Base-by-base conservation (phyloP, 176 grass and related monocot genomes). In the Hyparrhenia diplandra region DNA sequence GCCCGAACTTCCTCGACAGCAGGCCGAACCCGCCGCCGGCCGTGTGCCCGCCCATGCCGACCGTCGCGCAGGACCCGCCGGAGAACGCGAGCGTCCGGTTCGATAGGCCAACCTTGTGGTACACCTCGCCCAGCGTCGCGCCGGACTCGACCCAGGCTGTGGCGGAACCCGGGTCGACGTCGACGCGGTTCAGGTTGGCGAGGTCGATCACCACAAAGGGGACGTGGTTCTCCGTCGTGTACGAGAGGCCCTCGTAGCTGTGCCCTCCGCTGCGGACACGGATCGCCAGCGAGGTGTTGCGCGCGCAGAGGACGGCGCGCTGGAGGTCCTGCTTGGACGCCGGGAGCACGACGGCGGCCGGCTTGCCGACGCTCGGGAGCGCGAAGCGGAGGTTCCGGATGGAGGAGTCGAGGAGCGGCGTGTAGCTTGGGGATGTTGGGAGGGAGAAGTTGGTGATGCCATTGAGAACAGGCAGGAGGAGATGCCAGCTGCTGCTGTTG, bases 241-340 rank as follows among this genome's bases (percentile, higher is more conserved):
- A 97, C 0, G 91, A 92, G 18, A 91, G 70, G 7, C 94, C 94
- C 76, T 94, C 91, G 30, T 91, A 97, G 84, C 89, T 94, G 74
- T 97, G 91, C 2, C 89, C 91, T 23, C 91, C 91, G 40, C 89
- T 92, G n/a, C 89, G 71, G 13, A 91, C 79, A 20, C 91, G 89
- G 73, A 97, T 90, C 34, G 85, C 88, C 11, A 92, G 70, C 21
- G 64, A 83, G 11, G 29, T 36, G 2, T 0, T 0, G 2, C 82
- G 64, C 0, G 86, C 71, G 13, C 94, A 94, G 2, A 86, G 18
- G 4, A 94, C 10, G 34, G 87, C 21, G 8, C n/a, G n/a, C 39
- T 13, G 84, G 64, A 97, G 73, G 0, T 86, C 81, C 0, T 70
- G 45, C 62, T 46, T 74, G 1, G 88, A 77, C 13, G 25, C 8